These are phyloP conservation scores for Aspergillus pseudoviridinutans DNA, from an alignment of 2,329 filamentous ascomycete genomes.

Conservation along the genomic window DNA sequence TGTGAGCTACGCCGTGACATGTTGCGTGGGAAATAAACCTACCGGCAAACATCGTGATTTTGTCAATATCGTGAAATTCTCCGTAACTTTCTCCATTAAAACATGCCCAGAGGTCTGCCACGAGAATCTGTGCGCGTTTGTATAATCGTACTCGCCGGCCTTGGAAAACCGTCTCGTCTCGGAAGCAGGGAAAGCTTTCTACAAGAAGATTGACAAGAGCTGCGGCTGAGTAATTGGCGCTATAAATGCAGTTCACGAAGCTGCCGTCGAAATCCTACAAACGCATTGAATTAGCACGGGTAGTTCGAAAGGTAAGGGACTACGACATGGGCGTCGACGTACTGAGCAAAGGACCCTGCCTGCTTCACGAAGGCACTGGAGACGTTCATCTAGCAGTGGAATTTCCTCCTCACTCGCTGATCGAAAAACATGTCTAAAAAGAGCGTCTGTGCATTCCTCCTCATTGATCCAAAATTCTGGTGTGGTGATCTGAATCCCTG, in stretches of 20 bases:
- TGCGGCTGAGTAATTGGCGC: slow-evolving; percentile 75
- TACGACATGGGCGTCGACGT: slow-evolving; percentile 20
- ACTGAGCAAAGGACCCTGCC: slow-evolving; percentile 75
- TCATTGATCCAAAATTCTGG: slow-evolving; percentile 81
- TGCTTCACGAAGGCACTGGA: slow-evolving; percentile 77
- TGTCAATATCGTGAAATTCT: slow-evolving; percentile 82
- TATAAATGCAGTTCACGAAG: slow-evolving; percentile 67
- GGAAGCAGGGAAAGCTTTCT: slow-evolving; percentile 77
- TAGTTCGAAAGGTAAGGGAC: background rate
- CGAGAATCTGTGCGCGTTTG: slow-evolving; percentile 93
- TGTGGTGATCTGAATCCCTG: slow-evolving; percentile 82
- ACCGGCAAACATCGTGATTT: slow-evolving; percentile 94
- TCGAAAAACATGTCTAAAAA: slow-evolving; percentile 74
- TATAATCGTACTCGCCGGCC: slow-evolving; percentile 74
- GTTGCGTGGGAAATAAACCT: slow-evolving; percentile 5
- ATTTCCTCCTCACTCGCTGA: slow-evolving; percentile 84
- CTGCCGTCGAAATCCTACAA: slow-evolving; percentile 69
- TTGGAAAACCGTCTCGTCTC: slow-evolving; percentile 74
- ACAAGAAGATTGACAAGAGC: slow-evolving; percentile 81
- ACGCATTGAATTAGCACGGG: slow-evolving; percentile 4
- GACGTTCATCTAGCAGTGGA: slow-evolving; percentile 72
- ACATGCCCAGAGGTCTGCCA: slow-evolving; percentile 94
- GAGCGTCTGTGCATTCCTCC: slow-evolving; percentile 69
- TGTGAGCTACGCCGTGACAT: background rate
- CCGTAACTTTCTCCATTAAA: slow-evolving; percentile 80